Evolutionary conservation across 2,329 filamentous ascomycete species (phyloP).

Genomic region (Venturia pyrina): DNA sequence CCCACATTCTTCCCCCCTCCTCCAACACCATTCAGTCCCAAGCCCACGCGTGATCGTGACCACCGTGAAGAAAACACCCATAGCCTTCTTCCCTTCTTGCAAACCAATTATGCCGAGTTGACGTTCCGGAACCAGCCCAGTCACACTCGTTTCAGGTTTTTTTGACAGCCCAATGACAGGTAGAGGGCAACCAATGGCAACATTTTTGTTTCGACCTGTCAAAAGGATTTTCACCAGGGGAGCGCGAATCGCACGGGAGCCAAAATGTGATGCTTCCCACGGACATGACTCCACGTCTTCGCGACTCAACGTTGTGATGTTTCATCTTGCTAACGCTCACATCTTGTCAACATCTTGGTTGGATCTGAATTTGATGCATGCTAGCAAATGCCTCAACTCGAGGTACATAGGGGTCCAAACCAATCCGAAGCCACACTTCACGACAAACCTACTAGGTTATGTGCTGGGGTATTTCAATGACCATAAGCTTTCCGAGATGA

Average conservation of each 20-base stretch:
- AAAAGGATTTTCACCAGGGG: neutral
- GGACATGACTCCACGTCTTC: neutral
- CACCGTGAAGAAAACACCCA: neutral
- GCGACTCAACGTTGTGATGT: neutral
- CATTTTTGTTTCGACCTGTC: neutral
- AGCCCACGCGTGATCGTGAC: no score
- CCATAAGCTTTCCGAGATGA: neutral
- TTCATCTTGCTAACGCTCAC: neutral
- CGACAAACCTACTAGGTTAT: neutral
- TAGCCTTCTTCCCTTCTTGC: neutral
- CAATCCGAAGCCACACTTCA: neutral
- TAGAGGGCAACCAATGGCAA: neutral
- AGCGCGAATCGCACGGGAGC: neutral
- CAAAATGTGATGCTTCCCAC: no score
- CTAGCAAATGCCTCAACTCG: neutral
- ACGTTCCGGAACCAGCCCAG: neutral
- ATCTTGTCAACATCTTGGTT: neutral
- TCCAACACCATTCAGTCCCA: no score
- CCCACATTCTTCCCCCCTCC: no score
- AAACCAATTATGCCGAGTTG: neutral
- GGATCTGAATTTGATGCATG: neutral
- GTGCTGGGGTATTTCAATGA: neutral
- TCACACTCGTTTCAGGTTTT: neutral
- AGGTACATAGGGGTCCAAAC: neutral
- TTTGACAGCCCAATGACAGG: conserved; percentile 1